Percentiles rank a stretch among this genome's conserved stretches.
These are phyloP conservation scores for Inga leiocalycina DNA, from an alignment of 306 rosid species.

Conservation along the genomic window DNA sequence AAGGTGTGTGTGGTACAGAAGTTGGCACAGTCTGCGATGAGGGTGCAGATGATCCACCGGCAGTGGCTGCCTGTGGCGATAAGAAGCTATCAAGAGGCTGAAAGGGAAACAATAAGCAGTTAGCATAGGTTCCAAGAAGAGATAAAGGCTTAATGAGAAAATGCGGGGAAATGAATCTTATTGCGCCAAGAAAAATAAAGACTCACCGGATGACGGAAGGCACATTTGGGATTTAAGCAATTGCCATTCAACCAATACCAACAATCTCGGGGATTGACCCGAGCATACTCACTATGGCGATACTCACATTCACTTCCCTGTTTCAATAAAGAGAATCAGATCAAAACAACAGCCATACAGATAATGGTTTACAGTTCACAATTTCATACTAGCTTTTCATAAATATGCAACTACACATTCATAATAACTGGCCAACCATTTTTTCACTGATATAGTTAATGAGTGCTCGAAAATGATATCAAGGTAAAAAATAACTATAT, in stretches of 20 bases:
- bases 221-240: conserved; percentile 91
- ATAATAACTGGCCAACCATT: neutral
- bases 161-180: neutral
- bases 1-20: conserved; percentile 49
- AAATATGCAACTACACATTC: neutral
- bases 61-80: conserved; percentile 62
- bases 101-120: conserved; percentile 30
- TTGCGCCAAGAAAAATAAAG: neutral
- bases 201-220: conserved; percentile 97
- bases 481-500: neutral
- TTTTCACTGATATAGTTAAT: neutral
- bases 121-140: conserved; percentile 12
- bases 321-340: conserved; percentile 32
- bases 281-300: conserved; percentile 94
- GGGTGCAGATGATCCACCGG: conserved; percentile 61
- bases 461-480: neutral
- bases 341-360: conserved; percentile 12
- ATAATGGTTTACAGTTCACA: neutral
- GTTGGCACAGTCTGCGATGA: conserved; percentile 43
- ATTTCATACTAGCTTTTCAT: conserved; percentile 6
- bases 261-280: conserved; percentile 96
- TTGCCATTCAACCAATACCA: conserved; percentile 94
- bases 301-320: conserved; percentile 97
- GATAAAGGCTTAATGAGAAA: neutral
- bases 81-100: conserved; percentile 92